phyloP scores from a whole-genome alignment of 2,329 filamentous ascomycete genomes.

The Ophiostoma himal-ulmi region DNA sequence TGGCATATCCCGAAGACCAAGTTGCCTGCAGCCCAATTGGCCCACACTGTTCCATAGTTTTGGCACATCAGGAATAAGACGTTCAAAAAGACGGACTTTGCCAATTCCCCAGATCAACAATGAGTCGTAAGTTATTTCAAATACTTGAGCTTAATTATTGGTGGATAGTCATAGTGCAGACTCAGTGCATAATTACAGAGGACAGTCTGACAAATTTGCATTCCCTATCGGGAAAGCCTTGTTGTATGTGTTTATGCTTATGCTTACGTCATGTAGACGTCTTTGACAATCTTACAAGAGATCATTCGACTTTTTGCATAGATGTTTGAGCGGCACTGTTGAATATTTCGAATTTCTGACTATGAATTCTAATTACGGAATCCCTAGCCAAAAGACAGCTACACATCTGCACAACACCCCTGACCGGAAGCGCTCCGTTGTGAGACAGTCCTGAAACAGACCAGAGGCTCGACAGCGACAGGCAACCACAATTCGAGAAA shows the following conservation, averaged over 20 bases:
- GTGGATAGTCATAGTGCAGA: too few relatives aligned
- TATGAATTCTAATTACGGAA: background rate
- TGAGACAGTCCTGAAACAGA: conserved; percentile 24
- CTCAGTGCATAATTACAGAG: too few relatives aligned
- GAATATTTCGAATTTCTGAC: background rate
- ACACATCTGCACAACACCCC: background rate
- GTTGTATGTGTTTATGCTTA: background rate
- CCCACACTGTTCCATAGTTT: too few relatives aligned
- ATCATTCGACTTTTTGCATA: too few relatives aligned
- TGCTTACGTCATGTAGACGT: background rate
- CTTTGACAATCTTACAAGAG: too few relatives aligned
- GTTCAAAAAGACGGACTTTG: background rate
- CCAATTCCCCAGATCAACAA: background rate
- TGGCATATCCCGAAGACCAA: too few relatives aligned
- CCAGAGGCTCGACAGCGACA: conserved; percentile 4
- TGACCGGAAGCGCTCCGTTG: conserved; percentile 10
- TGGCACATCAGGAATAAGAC: background rate
- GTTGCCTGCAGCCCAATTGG: too few relatives aligned
- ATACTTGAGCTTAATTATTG: background rate
- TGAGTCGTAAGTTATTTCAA: background rate
- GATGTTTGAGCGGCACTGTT: background rate
- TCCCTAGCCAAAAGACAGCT: background rate
- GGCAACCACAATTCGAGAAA: background rate
- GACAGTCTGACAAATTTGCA: background rate
- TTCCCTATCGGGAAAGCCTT: background rate